Evolutionary conservation across 129 eudicot genomes (phyloP), one percentile per base, ranked within the genome.

Genomic region (Chrysanthemum makinoi): DNA sequence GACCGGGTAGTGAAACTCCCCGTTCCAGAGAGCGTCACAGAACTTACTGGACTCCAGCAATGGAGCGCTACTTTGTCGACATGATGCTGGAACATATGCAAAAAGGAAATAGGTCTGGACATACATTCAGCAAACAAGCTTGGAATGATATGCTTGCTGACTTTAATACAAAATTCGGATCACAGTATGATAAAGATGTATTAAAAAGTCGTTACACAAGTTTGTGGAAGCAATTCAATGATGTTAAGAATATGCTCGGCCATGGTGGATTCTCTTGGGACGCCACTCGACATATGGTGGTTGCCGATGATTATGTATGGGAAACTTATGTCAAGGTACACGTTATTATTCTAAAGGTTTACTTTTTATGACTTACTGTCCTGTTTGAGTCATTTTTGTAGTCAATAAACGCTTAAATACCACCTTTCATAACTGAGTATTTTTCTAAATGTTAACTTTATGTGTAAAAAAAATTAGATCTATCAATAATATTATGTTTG

Each of bases 61-160:
- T 85, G 90, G 90, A 85, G 33, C 81, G 83, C 11, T 80, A 82
- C 68, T 85, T 85, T 73, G 15, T 85, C 11, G 90, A 85, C 70
- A 81, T 82, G 30, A 85, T 85, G 90, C 72, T 85, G 69, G 90
- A 85, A 67, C 90, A 85, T 77, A 70, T 85, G 80, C 81, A 80
- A n/a, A 82, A 78, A 79, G 90, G 90, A 58, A 85, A 82, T 63
- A 85, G 90, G 72, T 65, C 53, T 43, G 90, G 90, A 26, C 85
- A 85, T 70, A 85, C 90, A 26, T 85, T 85, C 69, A 85, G 80
- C 66, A 85, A 85, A 73, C 85, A 85, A 74, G 90, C 90, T 54
- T 85, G 90, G 90, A 80, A 74, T n/a, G 87, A 85, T 66, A 85
- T 85, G 87, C 81, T 85, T 22, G 75, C 76, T 19, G 81, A 73